Evolutionary conservation across 352 stramenopile species (phyloP).

Genomic region (Sclerospora graminicola): DNA sequence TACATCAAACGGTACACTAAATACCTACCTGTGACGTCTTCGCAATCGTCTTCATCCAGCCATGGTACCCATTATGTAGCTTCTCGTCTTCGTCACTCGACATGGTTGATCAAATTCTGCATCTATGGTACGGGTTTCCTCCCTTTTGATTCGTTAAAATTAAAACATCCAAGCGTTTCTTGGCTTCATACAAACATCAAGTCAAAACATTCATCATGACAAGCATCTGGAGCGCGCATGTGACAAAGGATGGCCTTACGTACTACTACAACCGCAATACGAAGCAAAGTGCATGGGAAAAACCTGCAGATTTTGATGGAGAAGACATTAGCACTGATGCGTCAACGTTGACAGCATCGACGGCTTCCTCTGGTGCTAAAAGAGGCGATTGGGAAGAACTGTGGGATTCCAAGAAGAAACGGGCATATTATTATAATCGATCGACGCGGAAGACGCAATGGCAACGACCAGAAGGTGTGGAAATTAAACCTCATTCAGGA

Average conservation of each 20-base stretch:
- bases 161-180: not conserved
- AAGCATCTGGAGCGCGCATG: conserved; percentile 73
- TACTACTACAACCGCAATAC: conserved; percentile 86
- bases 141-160: conserved; percentile 6
- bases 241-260: conserved; percentile 73
- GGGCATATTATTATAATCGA: conserved; percentile 83
- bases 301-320: conserved; percentile 65
- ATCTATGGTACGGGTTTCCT: not conserved
- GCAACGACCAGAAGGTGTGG: conserved; percentile 59
- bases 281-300: conserved; percentile 84
- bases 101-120: conserved; percentile 17
- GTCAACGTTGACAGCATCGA: not conserved
- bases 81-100: conserved; percentile 51
- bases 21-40: conserved; percentile 53
- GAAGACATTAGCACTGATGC: conserved; percentile 16
- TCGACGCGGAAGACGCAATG: conserved; percentile 72
- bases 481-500: conserved; percentile 59
- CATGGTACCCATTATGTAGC: conserved; percentile 77
- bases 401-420: conserved; percentile 80
- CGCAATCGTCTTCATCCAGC: conserved; percentile 82
- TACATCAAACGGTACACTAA: not conserved
- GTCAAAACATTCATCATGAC: conserved; percentile 13
- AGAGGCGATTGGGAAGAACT: conserved; percentile 75
- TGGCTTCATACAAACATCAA: conserved; percentile 1
- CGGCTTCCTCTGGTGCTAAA: conserved; percentile 4